Conservation (phyloP, 129 eudicot genomes). For the Lonicera japonica region DNA sequence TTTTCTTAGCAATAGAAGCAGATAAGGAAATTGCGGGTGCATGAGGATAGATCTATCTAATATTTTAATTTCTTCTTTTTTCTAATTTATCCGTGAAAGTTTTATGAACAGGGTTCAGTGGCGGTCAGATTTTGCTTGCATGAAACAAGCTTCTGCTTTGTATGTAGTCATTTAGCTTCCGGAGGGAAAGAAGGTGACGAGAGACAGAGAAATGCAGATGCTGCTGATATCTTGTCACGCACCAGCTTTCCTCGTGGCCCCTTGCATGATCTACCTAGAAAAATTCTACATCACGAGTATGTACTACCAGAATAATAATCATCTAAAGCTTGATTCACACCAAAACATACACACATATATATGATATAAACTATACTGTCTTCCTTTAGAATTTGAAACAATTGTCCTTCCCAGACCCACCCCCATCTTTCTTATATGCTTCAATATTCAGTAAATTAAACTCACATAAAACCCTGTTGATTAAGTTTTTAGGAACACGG, state of each 20-base stretch:
- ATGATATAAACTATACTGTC: no score
- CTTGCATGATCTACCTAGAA: conserved; percentile 6
- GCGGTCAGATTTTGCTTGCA: conserved; percentile 14
- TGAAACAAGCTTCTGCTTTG: conserved; percentile 26
- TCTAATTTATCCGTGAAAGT: not conserved
- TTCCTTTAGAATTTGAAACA: no score
- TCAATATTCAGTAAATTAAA: no score
- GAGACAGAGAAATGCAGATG: conserved; percentile 11
- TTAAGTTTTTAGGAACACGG: no score
- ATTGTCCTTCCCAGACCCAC: no score
- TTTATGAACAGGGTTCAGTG: conserved; percentile 15
- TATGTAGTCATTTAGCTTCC: conserved; percentile 19
- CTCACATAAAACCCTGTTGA: no score
- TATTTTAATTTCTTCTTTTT: not conserved
- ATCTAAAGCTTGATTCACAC: not conserved
- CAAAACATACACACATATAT: no score
- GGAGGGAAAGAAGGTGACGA: conserved; percentile 15
- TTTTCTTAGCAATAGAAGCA: not conserved
- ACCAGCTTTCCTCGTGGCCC: conserved; percentile 18
- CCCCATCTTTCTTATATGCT: no score
- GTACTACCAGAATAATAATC: not conserved
- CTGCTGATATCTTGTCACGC: conserved; percentile 10
- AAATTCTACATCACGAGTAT: conserved; percentile 13
- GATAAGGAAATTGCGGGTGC: not conserved
- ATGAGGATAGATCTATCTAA: not conserved